These are phyloP conservation scores for Cryptococcus wingfieldii DNA, from an alignment of 1,284 basidiomycete species.

Conservation along the genomic window DNA sequence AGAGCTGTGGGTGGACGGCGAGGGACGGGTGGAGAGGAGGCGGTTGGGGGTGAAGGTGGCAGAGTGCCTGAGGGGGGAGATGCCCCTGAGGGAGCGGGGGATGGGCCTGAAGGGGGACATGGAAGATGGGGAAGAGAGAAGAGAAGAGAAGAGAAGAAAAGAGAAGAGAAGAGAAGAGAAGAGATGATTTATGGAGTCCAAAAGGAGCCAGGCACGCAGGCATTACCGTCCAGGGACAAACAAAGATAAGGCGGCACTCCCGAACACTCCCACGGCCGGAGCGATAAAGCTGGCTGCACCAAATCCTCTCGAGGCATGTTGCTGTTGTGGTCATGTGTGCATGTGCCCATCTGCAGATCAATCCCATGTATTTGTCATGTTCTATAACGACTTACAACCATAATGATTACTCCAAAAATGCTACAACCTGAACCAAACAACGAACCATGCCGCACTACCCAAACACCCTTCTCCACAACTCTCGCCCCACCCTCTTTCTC, in stretches of 20 bases:
- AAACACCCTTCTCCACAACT: constrained; percentile 55
- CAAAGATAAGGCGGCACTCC: too few species aligned
- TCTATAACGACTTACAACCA: too few species aligned
- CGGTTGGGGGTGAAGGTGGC: background rate
- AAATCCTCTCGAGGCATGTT: too few species aligned
- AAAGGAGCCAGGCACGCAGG: background rate
- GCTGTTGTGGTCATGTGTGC: too few species aligned
- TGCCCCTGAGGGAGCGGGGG: background rate
- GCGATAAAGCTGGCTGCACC: too few species aligned
- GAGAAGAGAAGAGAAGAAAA: background rate
- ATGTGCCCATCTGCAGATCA: too few species aligned
- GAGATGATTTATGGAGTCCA: background rate
- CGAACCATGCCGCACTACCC: background rate
- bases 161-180: background rate
- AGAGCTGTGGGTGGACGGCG: background rate
- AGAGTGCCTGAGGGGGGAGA: background rate
- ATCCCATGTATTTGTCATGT: too few species aligned
- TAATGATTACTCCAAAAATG: too few species aligned
- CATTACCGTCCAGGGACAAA: background rate
- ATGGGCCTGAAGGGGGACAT: background rate
- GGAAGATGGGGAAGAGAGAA: background rate
- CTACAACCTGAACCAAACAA: too few species aligned
- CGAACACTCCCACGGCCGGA: too few species aligned
- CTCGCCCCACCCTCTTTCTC: constrained; percentile 53
- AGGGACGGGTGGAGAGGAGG: background rate